Conservation (phyloP, 768 basidiomycete species). For the Termitomyces sp. region DNA sequence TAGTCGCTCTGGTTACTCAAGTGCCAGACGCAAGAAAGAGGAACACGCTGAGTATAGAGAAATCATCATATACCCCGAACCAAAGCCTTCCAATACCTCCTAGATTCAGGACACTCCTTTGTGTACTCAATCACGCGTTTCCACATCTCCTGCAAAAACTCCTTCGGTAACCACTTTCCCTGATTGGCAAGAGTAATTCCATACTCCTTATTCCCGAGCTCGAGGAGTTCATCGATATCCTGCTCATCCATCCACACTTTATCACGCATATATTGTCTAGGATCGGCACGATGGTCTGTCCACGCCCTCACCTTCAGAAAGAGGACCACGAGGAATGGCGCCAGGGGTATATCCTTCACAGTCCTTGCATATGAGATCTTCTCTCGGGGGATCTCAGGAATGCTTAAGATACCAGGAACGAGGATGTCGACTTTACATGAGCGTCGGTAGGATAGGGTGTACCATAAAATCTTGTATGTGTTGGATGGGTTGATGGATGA, state of each 20-base stretch:
- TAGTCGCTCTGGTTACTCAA: neutral
- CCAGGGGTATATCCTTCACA: slow-evolving; percentile 24
- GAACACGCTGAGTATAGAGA: neutral
- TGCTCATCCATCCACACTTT: slow-evolving; percentile 34
- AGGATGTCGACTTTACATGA: slow-evolving; percentile 35
- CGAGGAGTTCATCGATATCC: slow-evolving; percentile 36
- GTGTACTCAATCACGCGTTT: slow-evolving; percentile 18
- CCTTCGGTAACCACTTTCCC: slow-evolving; percentile 22
- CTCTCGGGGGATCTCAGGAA: slow-evolving; percentile 22
- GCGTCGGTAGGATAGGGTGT: slow-evolving; percentile 18
- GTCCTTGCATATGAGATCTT: slow-evolving; percentile 13
- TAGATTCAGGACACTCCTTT: neutral
- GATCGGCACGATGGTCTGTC: slow-evolving; percentile 30
- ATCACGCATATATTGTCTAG: slow-evolving; percentile 21
- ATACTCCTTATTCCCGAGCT: slow-evolving; percentile 24
- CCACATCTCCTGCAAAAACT: slow-evolving; percentile 21
- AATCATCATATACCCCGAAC: neutral
- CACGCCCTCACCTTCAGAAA: slow-evolving; percentile 39
- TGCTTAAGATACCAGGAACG: slow-evolving; percentile 28
- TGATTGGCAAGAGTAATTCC: slow-evolving; percentile 10
- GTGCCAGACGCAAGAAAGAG: neutral
- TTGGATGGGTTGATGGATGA: slow-evolving; percentile 29
- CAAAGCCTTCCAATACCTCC: neutral
- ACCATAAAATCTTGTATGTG: slow-evolving; percentile 39
- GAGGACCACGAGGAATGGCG: slow-evolving; percentile 31